A percentile compares a stretch with the other conserved stretches of the same genome.
These are phyloP conservation scores for Dactylis glomerata DNA, from an alignment of 176 grass and related monocot species.

Conservation along the genomic window DNA sequence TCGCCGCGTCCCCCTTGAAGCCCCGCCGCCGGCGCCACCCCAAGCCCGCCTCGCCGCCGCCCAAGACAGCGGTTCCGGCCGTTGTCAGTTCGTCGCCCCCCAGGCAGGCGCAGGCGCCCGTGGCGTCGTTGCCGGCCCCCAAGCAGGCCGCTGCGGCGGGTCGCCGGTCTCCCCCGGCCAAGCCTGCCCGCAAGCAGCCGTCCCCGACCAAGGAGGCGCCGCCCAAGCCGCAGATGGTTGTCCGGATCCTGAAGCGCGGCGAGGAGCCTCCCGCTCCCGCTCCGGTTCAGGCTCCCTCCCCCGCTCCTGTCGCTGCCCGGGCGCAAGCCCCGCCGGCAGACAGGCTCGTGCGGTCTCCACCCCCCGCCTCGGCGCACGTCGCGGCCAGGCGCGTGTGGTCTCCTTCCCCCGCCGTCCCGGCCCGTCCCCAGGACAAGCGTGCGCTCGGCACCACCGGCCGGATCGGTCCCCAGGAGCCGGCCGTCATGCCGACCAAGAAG, in stretches of 20 bases:
- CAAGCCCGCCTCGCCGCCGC: neutral
- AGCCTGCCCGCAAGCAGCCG: constrained; percentile 14
- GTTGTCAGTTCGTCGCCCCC: neutral
- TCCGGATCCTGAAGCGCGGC: constrained; percentile 74
- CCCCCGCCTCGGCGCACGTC: neutral
- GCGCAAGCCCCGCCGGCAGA: neutral
- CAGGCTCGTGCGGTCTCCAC: neutral
- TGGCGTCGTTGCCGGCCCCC: neutral
- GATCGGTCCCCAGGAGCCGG: constrained; percentile 8
- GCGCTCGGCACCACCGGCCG: neutral
- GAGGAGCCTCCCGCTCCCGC: constrained; percentile 29
- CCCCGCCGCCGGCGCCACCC: constrained; percentile 9
- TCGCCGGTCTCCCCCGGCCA: constrained; percentile 3
- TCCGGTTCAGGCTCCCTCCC: neutral
- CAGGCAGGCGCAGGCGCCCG: neutral
- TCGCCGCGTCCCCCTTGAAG: constrained; percentile 24
- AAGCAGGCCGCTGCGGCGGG: neutral
- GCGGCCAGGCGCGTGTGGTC: neutral
- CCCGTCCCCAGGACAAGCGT: neutral
- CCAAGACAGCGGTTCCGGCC: neutral
- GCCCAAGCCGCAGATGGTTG: constrained; percentile 31
- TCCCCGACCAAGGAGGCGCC: constrained; percentile 26
- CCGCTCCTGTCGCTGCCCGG: neutral
- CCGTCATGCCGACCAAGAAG: constrained; percentile 33
- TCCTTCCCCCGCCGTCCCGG: neutral